phyloP scores from a whole-genome alignment of 192 early-diverging fungal genomes.

The Coemansia sp. region DNA sequence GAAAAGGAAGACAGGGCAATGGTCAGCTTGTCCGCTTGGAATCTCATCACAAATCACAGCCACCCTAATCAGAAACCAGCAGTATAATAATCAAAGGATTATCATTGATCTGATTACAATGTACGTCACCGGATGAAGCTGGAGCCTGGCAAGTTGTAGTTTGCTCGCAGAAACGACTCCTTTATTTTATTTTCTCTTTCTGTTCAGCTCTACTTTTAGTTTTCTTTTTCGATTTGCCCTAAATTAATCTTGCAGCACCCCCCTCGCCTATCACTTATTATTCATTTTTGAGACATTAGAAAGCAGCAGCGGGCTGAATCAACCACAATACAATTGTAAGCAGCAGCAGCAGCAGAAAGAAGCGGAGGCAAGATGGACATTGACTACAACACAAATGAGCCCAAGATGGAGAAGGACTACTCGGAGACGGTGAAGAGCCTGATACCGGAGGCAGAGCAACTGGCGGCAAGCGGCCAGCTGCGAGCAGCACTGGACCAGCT shows the following conservation, averaged over 20 bases:
- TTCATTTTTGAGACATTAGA: too few species aligned
- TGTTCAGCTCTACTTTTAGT: background rate
- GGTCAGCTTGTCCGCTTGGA: too few species aligned
- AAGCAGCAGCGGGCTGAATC: too few species aligned
- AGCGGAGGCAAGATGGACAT: constrained; percentile 45
- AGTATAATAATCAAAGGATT: too few species aligned
- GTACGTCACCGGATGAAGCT: constrained; percentile 23
- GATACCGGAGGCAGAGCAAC: constrained; percentile 74
- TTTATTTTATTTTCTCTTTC: too few species aligned
- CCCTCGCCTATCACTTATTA: too few species aligned
- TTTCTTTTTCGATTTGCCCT: background rate
- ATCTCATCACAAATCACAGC: too few species aligned
- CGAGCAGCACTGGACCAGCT: constrained; percentile 88
- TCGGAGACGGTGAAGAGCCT: constrained; percentile 73
- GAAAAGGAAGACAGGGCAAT: too few species aligned
- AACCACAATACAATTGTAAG: too few species aligned
- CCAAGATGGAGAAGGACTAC: constrained; percentile 95
- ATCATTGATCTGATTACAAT: background rate
- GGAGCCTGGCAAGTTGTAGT: background rate
- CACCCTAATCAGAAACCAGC: too few species aligned
- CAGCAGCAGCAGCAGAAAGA: too few species aligned
- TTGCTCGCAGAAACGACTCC: too few species aligned
- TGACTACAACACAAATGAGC: constrained; percentile 46
- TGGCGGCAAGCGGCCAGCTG: constrained; percentile 69
- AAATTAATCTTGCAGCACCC: background rate